Base-by-base conservation (phyloP, 1,284 basidiomycete genomes). In the Irpex sp. region DNA sequence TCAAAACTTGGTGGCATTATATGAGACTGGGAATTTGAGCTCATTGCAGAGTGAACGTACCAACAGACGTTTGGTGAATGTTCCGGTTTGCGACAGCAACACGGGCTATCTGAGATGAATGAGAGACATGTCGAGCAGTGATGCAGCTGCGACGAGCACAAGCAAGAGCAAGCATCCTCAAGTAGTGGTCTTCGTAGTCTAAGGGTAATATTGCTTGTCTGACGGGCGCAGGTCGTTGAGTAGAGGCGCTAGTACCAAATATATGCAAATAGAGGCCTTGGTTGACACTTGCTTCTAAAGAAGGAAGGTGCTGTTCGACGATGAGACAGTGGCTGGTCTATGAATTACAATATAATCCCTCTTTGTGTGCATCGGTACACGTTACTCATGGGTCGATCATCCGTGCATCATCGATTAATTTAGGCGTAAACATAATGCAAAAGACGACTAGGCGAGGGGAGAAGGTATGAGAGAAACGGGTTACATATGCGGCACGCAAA, bases 401-500 rank as follows among this genome's bases (percentile, higher is more conserved):
- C 3, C 9, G 15, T 13, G 13, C 26, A 56, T 56, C 54, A 56
- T 26, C 19, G 54, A 56, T 56, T 56, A 56, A 56, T 56, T 56
- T 56, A 56, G 54, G 34, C 54, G 54, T 56, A 56, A 56, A 56
- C 54, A 26, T 56, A 56, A 56, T 34, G 54, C 51, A 21, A 31
- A 56, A 36, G 34, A 31, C 21, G 54, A 56, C 49, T 51, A 51
- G 49, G 17, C 54, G 54, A 17, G 11, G 26, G 34, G 54, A 36
- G 54, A 34, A 26, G 9, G 17, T 17, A 52, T 9, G 54, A 56
- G 54, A 55, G 15, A 44, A 58, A 57, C 40, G 59, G 54, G 34
- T 57, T 56, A 62, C 56, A 65, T 65, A 65, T 62, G 60, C 56
- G 52, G 61, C 60, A 38, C 11, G 2, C 44, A 61, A 63, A 61